Conservation (phyloP, 1,284 basidiomycete genomes). For the Tilletia indica region DNA sequence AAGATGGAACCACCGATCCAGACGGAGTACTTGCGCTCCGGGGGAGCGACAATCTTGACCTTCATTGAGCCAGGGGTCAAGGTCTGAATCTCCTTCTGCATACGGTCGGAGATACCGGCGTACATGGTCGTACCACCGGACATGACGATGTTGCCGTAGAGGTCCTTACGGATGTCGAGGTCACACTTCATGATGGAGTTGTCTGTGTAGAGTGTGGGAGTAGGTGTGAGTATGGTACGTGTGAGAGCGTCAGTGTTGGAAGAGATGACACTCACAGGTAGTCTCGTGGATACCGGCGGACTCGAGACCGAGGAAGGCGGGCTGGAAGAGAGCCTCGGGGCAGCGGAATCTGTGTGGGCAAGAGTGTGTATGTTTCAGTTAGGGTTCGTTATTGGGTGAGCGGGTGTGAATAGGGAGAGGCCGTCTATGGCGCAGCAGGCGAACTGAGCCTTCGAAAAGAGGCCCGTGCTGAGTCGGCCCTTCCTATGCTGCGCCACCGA, state of each 20-base stretch:
- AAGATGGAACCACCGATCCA: conserved; percentile 99
- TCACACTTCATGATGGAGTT: conserved; percentile 77
- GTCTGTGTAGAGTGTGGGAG: conserved; percentile 54
- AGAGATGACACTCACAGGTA: conserved; percentile 60
- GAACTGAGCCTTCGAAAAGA: not conserved
- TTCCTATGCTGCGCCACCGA: too few relatives aligned
- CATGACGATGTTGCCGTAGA: conserved; percentile 90
- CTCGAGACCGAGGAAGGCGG: conserved; percentile 87
- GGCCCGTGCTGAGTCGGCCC: too few relatives aligned
- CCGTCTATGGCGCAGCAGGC: not conserved
- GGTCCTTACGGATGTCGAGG: conserved; percentile 69
- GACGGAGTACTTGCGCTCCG: conserved; percentile 65
- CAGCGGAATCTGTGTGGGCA: conserved; percentile 73
- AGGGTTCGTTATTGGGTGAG: not conserved
- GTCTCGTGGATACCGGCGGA: conserved; percentile 93
- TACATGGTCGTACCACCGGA: conserved; percentile 97
- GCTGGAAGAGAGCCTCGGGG: conserved; percentile 96
- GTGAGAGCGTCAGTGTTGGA: not conserved
- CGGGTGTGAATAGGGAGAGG: too few relatives aligned
- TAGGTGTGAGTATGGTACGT: not conserved
- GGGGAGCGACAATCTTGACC: conserved; percentile 63
- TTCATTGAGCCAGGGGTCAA: conserved; percentile 80
- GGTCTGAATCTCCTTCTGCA: conserved; percentile 94
- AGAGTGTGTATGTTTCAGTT: not conserved
- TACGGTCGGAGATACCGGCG: conserved; percentile 92